Percentiles rank a stretch among this genome's conserved stretches.
phyloP scores from a whole-genome alignment of 2,329 filamentous ascomycete species.

The Biscogniauxia mediterranea region DNA sequence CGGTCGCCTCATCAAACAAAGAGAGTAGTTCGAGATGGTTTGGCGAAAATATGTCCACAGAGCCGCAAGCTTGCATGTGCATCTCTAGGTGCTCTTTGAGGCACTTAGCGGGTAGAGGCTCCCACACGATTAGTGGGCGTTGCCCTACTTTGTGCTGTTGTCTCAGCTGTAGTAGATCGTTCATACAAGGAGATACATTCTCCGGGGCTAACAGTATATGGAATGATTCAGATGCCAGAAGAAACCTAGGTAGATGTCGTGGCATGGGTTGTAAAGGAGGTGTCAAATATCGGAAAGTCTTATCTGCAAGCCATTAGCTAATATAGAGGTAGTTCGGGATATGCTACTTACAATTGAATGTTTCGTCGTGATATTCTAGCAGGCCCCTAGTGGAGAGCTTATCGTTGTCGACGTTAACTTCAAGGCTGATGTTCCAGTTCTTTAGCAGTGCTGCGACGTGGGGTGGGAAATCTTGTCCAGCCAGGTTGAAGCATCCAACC shows the following conservation, averaged over 20 bases:
- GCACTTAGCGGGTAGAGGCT: slow-evolving; percentile 19
- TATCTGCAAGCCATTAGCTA: slow-evolving; percentile 9
- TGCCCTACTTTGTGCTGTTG: background rate
- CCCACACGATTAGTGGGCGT: slow-evolving; percentile 13
- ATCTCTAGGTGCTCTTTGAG: slow-evolving; percentile 24
- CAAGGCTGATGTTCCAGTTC: slow-evolving; percentile 6
- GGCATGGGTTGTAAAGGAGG: slow-evolving; percentile 17
- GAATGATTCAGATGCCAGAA: slow-evolving; percentile 21
- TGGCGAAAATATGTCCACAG: slow-evolving; percentile 36
- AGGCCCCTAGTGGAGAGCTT: slow-evolving; percentile 12
- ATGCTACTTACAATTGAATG: slow-evolving; percentile 27
- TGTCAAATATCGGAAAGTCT: slow-evolving; percentile 22
- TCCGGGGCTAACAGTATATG: slow-evolving; percentile 25
- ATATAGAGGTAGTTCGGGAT: background rate
- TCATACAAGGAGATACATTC: slow-evolving; percentile 17
- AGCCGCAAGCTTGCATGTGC: slow-evolving; percentile 22
- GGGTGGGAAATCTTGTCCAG: slow-evolving; percentile 15
- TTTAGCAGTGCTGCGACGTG: background rate
- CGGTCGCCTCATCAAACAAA: slow-evolving; percentile 19
- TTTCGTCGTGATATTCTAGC: slow-evolving; percentile 23
- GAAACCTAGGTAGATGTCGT: slow-evolving; percentile 5
- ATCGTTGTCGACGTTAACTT: background rate
- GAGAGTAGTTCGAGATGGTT: slow-evolving; percentile 36
- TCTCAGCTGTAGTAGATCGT: slow-evolving; percentile 18
- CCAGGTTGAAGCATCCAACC: slow-evolving; percentile 11